These are phyloP conservation scores for Tirmania nivea DNA, from an alignment of 495 filamentous ascomycete species.

Conservation along the genomic window DNA sequence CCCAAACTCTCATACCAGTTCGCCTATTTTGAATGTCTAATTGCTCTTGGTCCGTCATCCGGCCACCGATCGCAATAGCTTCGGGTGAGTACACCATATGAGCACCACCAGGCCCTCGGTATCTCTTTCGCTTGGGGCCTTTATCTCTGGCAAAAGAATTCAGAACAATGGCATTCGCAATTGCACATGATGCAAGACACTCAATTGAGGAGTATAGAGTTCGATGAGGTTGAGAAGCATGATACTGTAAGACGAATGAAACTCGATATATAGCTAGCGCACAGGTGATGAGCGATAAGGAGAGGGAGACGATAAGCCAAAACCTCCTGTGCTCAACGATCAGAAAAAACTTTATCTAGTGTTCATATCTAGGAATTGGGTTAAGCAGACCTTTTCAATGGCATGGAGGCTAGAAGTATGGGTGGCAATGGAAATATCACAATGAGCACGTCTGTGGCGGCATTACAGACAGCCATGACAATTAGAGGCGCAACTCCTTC, in stretches of 20 bases:
- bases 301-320: constrained; percentile 53
- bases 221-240: constrained; percentile 49
- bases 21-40: not conserved
- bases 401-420: constrained; percentile 42
- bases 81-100: constrained; percentile 30
- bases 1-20: constrained; percentile 40
- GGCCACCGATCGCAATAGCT: constrained; percentile 26
- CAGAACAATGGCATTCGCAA: constrained; percentile 57
- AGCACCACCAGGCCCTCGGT: constrained; percentile 36
- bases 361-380: no score
- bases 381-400: constrained; percentile 30
- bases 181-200: constrained; percentile 50
- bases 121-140: constrained; percentile 59
- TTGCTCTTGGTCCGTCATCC: constrained; percentile 16
- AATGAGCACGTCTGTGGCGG: constrained; percentile 70
- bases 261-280: constrained; percentile 55
- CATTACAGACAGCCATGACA: constrained; percentile 67
- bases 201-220: constrained; percentile 61
- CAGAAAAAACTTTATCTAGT: constrained; percentile 20
- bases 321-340: constrained; percentile 28
- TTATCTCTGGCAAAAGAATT: constrained; percentile 63
- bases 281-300: constrained; percentile 54
- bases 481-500: constrained; percentile 66
- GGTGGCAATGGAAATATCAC: constrained; percentile 76
- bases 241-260: constrained; percentile 39